Evolutionary conservation across 768 basidiomycete species (phyloP), one percentile per base, ranked within the genome.

Genomic region (Leccinum fibrillosum): DNA sequence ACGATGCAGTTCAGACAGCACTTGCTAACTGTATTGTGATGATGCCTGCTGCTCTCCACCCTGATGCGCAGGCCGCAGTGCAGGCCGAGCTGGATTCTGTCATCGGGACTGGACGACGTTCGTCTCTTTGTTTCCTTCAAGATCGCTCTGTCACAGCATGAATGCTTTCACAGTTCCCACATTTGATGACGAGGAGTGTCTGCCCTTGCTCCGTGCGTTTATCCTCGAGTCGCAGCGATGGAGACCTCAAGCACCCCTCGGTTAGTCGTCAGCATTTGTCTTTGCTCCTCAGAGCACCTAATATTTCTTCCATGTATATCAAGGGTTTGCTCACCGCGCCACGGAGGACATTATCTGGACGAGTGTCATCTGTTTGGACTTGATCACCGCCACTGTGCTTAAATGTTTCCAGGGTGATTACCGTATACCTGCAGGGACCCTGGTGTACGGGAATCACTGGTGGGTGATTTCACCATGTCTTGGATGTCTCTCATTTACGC

Each of bases 11-110:
- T 26, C 21, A 75, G 56, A 84, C 81, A 1, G 78, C 81, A 0
- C 76, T 77, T 7, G 81, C 78, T 0, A 82, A 83, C 44, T 78
- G 78, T 51, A 72, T 79, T 42, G 66, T 69, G 1, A 70, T 84
- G 28, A 71, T 81, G 66, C 79, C 83, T 5, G 78, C 82, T 3
- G 79, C 79, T 0, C 72, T 72, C 51, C 77, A 79, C 56, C 83
- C 82, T 0, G 75, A 77, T 21, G 74, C 80, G 1, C 82, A 84
- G 48, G 69, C 65, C 2, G 69, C 62, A 21, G 79, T 84, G 1
- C 82, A 83, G 47, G 75, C 77, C n/a, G 80, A 86, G 58, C 67
- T 86, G 2, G 83, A 84, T 55, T 49, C 56, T 3, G 75, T 84
- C 4, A 63, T 84, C 25, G 83, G 82, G 0, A 63, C 68, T 1